Base-by-base conservation (phyloP, 2,329 filamentous ascomycete genomes). In the Nemania sp. region DNA sequence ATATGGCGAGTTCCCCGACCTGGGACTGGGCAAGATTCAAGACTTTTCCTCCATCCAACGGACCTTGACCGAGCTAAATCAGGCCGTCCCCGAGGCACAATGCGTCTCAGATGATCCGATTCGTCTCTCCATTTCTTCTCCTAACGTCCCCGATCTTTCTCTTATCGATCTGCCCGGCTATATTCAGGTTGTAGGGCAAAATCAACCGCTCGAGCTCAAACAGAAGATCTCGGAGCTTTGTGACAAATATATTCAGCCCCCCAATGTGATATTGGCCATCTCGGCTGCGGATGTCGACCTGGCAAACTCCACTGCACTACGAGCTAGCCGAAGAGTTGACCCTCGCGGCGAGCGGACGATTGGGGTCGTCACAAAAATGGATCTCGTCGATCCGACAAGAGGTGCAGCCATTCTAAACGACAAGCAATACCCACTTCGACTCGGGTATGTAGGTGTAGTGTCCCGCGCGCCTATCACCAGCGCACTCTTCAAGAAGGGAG, bases 341-440 rank as follows among this genome's bases (percentile, higher is more conserved):
- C 95, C 95, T 1, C 84, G 95, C 62, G 95, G 95, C 56, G 95
- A 99, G 77, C 85, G 95, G 64, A 99, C 95, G 0, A 99, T 99
- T 72, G 95, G 95, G 46, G 95, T 99, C n/a, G 89, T 99, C 43
- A 99, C 95, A 2, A 99, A 99, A 79, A 97, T 99, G 94, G 95
- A 99, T 71, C 82, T 99, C 20, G 93, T 99, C 7, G 94, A 98
- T 68, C 84, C 95, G 2, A 80, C 81, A 7, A 87, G 94, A 59
- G 95, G 93, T 32, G 84, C 86, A 13, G 83, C 86, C 37, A 91
- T 99, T 34, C 81, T 99, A 18, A 88, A 83, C 25, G 94, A 99
- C 74, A 89, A 87, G 72, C 96, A 98, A 74, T 99, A 99, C 72
- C 94, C 95, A 42, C 81, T 99, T 32, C 86, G 95, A n/a, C 80